Conservation (phyloP, 306 rosid species). For the Vigna angularis region DNA sequence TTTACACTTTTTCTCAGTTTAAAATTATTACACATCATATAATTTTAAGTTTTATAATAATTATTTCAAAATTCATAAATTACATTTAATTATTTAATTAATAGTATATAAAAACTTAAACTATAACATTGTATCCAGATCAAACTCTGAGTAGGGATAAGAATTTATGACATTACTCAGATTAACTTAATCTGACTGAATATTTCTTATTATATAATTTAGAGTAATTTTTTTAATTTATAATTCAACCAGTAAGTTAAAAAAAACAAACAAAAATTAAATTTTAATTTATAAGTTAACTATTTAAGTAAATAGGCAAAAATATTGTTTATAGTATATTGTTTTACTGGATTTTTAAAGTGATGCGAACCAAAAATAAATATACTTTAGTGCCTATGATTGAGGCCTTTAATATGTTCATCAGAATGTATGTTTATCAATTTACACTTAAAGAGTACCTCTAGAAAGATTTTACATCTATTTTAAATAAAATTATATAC, state of each 20-base stretch:
- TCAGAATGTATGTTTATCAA: not conserved
- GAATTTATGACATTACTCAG: not conserved
- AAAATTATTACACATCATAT: not conserved
- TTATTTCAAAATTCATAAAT: too few species aligned
- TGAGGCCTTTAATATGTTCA: not conserved
- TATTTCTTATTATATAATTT: not conserved
- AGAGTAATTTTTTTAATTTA: not conserved
- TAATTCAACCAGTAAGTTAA: too few species aligned
- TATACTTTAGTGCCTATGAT: too few species aligned
- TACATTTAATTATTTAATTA: too few species aligned
- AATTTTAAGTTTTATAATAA: too few species aligned
- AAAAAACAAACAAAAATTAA: too few species aligned
- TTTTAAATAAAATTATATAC: not conserved
- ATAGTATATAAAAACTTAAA: not conserved
- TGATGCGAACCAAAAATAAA: too few species aligned
- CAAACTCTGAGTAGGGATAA: not conserved
- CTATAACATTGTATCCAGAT: too few species aligned
- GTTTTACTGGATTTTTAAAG: not conserved
- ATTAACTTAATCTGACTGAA: not conserved
- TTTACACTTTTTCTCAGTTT: too few species aligned
- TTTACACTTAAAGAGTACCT: not conserved
- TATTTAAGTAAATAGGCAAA: not conserved
- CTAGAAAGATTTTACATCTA: not conserved
- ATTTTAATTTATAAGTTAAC: not conserved
- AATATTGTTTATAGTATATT: not conserved